A percentile compares a stretch with the other conserved stretches of the same genome.
phyloP scores from a whole-genome alignment of 2,329 filamentous ascomycete genomes.

The Daldinia eschscholtzii region DNA sequence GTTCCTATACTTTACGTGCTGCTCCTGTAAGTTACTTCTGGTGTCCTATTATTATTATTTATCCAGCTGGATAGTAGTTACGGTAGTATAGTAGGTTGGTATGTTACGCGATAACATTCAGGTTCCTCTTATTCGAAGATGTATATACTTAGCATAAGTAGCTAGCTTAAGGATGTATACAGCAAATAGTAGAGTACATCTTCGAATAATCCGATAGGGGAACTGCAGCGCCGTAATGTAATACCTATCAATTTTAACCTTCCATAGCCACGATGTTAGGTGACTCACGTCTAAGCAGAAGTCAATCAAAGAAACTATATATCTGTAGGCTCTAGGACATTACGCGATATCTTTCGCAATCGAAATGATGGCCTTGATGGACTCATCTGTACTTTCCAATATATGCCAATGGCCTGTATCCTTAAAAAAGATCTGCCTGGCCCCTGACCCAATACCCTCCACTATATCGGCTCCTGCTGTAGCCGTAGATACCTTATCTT shows the following conservation, averaged over 20 bases:
- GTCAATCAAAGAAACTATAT: neutral
- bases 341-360: neutral
- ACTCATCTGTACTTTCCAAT: neutral
- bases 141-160: too few relatives aligned
- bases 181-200: too few relatives aligned
- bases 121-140: too few relatives aligned
- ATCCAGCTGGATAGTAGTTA: too few relatives aligned
- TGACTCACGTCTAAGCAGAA: neutral
- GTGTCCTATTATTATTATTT: too few relatives aligned
- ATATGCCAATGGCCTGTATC: constrained; percentile 9
- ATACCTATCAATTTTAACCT: neutral
- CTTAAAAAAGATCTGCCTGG: neutral
- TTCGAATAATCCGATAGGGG: too few relatives aligned
- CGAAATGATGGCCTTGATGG: neutral
- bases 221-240: neutral
- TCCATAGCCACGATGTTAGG: neutral
- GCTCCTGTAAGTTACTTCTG: neutral
- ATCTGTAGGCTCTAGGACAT: neutral
- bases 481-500: constrained; percentile 5
- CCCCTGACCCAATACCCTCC: neutral
- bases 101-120: too few relatives aligned
- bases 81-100: too few relatives aligned
- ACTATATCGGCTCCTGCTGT: neutral
- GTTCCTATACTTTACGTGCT: neutral
- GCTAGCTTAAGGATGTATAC: too few relatives aligned